Conservation (phyloP, 257 asterid genomes). For the Solanum pimpinellifolium region DNA sequence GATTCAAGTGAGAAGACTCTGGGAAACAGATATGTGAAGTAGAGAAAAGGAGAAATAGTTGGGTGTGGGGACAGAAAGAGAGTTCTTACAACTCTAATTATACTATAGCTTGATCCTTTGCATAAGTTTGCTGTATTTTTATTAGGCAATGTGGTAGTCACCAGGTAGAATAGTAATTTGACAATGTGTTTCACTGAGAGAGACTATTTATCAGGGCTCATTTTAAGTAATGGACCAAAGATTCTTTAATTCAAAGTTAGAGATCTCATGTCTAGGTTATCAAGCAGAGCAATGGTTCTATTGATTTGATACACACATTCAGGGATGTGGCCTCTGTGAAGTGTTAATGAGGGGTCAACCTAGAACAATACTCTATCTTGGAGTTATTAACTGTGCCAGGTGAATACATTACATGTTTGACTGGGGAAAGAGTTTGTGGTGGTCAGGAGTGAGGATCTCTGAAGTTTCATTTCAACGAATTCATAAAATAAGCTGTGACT, state of each 20-base stretch:
- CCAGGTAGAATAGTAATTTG: neutral
- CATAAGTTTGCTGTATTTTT: neutral
- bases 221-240: neutral
- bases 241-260: neutral
- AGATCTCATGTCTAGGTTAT: neutral
- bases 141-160: neutral
- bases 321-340: neutral
- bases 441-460: neutral
- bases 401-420: neutral
- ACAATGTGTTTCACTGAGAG: neutral
- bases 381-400: neutral
- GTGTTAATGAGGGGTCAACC: neutral
- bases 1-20: neutral
- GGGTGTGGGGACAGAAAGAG: neutral
- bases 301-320: neutral
- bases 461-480: neutral
- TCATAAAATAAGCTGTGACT: neutral
- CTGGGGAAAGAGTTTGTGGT: neutral
- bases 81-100: neutral
- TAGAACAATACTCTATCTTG: neutral
- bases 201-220: too few species aligned
- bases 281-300: neutral
- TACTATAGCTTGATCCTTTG: neutral
- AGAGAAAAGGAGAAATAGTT: neutral
- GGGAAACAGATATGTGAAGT: too few species aligned